These are phyloP conservation scores for Coniochaeta sp. DNA, from an alignment of 2,329 filamentous ascomycete species.

Conservation along the genomic window DNA sequence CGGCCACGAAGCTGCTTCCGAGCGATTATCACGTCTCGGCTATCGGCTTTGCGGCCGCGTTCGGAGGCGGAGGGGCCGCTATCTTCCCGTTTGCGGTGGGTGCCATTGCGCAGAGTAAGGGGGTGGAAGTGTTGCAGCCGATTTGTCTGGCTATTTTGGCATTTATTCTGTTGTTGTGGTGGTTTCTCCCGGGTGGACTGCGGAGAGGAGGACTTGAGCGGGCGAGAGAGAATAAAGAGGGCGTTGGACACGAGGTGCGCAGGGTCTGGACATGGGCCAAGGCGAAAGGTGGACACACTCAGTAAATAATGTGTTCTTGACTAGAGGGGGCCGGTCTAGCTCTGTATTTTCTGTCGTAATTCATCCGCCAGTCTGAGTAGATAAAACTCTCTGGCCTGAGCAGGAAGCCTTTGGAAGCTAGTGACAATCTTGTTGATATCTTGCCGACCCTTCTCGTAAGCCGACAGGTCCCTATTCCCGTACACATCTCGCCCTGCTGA, in stretches of 20 bases:
- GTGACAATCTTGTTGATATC: slow-evolving; percentile 61
- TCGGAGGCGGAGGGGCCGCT: slow-evolving; percentile 66
- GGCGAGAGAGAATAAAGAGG: slow-evolving; percentile 1
- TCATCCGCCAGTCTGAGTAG: slow-evolving; percentile 64
- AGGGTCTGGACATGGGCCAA: background rate
- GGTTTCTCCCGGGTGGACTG: slow-evolving; percentile 26
- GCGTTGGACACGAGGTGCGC: background rate
- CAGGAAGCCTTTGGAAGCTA: slow-evolving; percentile 57
- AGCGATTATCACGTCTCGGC: slow-evolving; percentile 66
- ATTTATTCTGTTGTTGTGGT: slow-evolving; percentile 36
- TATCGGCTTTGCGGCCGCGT: slow-evolving; percentile 70
- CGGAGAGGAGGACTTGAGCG: background rate
- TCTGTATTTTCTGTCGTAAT: slow-evolving; percentile 26
- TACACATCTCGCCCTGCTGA: slow-evolving; percentile 76
- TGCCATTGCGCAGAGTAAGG: slow-evolving; percentile 51
- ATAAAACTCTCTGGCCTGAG: slow-evolving; percentile 67
- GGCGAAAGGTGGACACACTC: background rate
- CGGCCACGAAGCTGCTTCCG: slow-evolving; percentile 62
- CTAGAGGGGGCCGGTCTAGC: background rate
- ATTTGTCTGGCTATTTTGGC: slow-evolving; percentile 44
- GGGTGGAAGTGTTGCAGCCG: slow-evolving; percentile 49
- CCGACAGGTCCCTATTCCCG: slow-evolving; percentile 76
- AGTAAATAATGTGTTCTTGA: background rate
- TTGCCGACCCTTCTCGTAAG: slow-evolving; percentile 72
- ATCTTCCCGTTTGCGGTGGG: slow-evolving; percentile 60